Conservation (phyloP, 1,284 basidiomycete genomes). For the Earliella scabrosa region DNA sequence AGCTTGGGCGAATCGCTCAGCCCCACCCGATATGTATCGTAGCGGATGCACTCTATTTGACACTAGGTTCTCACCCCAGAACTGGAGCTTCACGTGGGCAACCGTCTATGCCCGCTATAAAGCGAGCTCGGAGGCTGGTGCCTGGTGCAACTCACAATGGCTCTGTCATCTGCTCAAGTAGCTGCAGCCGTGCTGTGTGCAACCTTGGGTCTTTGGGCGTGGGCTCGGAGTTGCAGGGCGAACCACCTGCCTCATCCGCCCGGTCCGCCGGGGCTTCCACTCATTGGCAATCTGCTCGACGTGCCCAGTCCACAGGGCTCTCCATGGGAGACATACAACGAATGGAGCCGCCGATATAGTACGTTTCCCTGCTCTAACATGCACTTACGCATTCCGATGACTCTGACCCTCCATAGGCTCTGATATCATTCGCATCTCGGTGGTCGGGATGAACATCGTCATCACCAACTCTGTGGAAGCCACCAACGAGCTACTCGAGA, state of each 20-base stretch:
- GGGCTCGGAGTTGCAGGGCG: not conserved
- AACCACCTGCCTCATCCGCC: slow-evolving; percentile 21
- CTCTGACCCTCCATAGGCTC: slow-evolving; percentile 13
- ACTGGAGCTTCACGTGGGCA: no score
- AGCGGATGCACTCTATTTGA: no score
- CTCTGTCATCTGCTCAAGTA: slow-evolving; percentile 6
- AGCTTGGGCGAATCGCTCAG: no score
- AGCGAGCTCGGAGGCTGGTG: not conserved
- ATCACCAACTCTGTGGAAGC: slow-evolving; percentile 43
- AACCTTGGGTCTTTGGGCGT: slow-evolving; percentile 1
- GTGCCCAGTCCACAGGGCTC: slow-evolving; percentile 19
- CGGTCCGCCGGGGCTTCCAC: slow-evolving; percentile 27
- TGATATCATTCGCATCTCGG: slow-evolving; percentile 27
- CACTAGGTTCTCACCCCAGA: no score
- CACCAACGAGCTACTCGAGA: slow-evolving; percentile 45
- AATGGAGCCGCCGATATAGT: slow-evolving; percentile 20
- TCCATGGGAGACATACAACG: slow-evolving; percentile 24
- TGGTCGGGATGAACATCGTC: slow-evolving; percentile 38
- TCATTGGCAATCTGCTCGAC: slow-evolving; percentile 33
- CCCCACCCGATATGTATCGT: no score
- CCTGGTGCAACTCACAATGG: slow-evolving; percentile 1
- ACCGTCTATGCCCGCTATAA: no score
- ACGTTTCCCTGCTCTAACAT: not conserved
- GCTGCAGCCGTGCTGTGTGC: slow-evolving; percentile 2
- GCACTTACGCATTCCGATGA: not conserved